A percentile compares a stretch with the other conserved stretches of the same genome.
Conservation (phyloP, 495 filamentous ascomycete genomes). For the Cenococcum geophilum region DNA sequence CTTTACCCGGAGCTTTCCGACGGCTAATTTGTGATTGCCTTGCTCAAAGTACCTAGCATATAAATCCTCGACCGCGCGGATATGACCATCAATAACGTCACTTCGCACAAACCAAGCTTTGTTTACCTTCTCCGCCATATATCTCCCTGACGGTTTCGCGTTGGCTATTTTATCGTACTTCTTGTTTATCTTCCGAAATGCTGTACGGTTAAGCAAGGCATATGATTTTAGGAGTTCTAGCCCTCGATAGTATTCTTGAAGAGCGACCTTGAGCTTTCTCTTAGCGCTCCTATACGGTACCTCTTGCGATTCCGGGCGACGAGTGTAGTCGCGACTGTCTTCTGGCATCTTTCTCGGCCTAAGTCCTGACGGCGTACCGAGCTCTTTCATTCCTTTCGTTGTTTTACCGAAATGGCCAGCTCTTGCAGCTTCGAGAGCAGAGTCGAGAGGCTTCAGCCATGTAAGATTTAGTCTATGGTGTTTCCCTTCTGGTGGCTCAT, state of each 20-base stretch:
- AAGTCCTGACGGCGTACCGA: slow-evolving; percentile 45
- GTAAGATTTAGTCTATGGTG: slow-evolving; percentile 9
- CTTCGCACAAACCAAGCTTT: slow-evolving; percentile 85
- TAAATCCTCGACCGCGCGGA: slow-evolving; percentile 75
- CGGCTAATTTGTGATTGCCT: slow-evolving; percentile 84
- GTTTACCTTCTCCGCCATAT: slow-evolving; percentile 89
- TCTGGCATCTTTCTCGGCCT: slow-evolving; percentile 27
- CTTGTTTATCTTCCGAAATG: slow-evolving; percentile 96
- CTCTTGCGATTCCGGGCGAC: slow-evolving; percentile 40
- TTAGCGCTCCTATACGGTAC: slow-evolving; percentile 81
- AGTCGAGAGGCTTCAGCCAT: slow-evolving; percentile 32
- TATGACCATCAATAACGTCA: slow-evolving; percentile 68
- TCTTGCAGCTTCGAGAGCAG: slow-evolving; percentile 36
- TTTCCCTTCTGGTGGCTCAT: slow-evolving; percentile 4
- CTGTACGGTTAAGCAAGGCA: slow-evolving; percentile 78
- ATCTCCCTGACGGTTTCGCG: slow-evolving; percentile 66
- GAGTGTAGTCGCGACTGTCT: slow-evolving; percentile 34
- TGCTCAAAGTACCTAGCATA: slow-evolving; percentile 90
- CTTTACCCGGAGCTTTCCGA: slow-evolving; percentile 71
- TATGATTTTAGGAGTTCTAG: slow-evolving; percentile 89
- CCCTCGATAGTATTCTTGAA: slow-evolving; percentile 88
- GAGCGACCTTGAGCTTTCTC: slow-evolving; percentile 77
- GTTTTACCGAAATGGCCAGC: slow-evolving; percentile 51
- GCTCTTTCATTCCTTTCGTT: slow-evolving; percentile 48
- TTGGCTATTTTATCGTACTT: slow-evolving; percentile 92